Evolutionary conservation across 2,329 filamentous ascomycete genomes (phyloP).

Genomic region (Monosporascus sp.): DNA sequence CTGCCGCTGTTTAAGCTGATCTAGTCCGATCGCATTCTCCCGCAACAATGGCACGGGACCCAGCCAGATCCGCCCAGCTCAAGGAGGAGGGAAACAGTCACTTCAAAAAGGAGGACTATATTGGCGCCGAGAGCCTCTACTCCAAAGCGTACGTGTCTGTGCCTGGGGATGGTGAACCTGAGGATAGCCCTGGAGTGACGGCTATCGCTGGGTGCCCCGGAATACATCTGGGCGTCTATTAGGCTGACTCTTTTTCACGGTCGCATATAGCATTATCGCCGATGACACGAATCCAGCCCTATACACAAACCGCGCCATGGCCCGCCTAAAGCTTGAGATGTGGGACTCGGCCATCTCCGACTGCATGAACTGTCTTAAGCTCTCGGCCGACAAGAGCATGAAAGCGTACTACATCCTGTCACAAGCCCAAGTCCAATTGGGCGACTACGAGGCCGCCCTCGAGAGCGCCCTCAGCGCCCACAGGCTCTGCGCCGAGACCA

Average conservation of each 20-base stretch:
- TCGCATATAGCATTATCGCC: conserved; percentile 58
- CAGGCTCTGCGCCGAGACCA: conserved; percentile 55
- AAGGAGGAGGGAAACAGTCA: conserved; percentile 59
- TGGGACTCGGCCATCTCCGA: conserved; percentile 75
- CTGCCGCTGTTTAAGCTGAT: background rate
- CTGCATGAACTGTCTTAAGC: conserved; percentile 67
- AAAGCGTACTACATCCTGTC: conserved; percentile 83
- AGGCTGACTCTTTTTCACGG: background rate
- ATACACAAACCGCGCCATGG: conserved; percentile 87
- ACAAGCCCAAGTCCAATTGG: conserved; percentile 73
- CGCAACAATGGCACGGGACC: conserved; percentile 15
- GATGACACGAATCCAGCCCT: conserved; percentile 73
- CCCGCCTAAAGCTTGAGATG: conserved; percentile 66
- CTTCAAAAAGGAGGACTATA: conserved; percentile 62
- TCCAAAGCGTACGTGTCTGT: conserved; percentile 58
- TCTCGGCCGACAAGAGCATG: conserved; percentile 56
- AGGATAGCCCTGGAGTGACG: no score
- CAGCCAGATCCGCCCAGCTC: conserved; percentile 33
- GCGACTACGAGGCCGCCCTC: conserved; percentile 68
- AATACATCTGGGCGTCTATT: background rate
- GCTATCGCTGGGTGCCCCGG: no score
- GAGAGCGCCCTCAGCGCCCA: conserved; percentile 68
- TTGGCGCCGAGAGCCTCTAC: conserved; percentile 63
- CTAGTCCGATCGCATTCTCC: background rate
- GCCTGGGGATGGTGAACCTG: background rate